Conservation (phyloP, 805 yeast species). For the Saccharomyces eubayanus region DNA sequence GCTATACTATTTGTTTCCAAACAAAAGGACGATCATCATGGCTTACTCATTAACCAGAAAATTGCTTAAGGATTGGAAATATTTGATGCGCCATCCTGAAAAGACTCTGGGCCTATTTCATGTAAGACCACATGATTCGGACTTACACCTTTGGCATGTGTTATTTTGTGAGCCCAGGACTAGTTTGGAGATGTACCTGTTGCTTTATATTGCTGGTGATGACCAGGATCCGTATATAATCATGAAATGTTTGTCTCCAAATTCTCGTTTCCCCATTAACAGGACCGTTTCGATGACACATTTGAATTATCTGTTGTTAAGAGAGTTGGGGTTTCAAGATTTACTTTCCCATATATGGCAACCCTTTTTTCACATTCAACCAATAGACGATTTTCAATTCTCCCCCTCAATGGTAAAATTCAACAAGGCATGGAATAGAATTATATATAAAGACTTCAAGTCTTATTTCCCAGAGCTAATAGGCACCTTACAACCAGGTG, state of each 20-base stretch:
- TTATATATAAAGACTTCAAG: constrained; percentile 23
- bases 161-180: constrained; percentile 16
- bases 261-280: constrained; percentile 20
- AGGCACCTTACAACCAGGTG: constrained; percentile 20
- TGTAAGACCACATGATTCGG: constrained; percentile 29
- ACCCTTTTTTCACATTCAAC: constrained; percentile 7
- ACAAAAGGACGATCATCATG: constrained; percentile 3
- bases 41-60: constrained; percentile 17
- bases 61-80: constrained; percentile 29
- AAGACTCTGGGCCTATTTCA: constrained; percentile 8
- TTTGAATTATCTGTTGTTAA: constrained; percentile 9
- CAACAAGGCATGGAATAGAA: constrained; percentile 24
- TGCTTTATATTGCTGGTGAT: constrained; percentile 17
- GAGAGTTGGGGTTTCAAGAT: constrained; percentile 15
- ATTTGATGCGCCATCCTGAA: constrained; percentile 8
- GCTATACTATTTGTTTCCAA: neutral
- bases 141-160: constrained; percentile 29
- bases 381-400: neutral
- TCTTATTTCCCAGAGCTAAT: constrained; percentile 23
- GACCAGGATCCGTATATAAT: constrained; percentile 15
- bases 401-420: neutral
- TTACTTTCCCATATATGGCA: constrained; percentile 19
- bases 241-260: constrained; percentile 26
- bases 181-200: constrained; percentile 17
- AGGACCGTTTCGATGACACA: constrained; percentile 22